A percentile compares a stretch with the other conserved stretches of the same genome.
Evolutionary conservation across 768 basidiomycete genomes (phyloP).

Genomic region (Kwoniella mangroviensis): DNA sequence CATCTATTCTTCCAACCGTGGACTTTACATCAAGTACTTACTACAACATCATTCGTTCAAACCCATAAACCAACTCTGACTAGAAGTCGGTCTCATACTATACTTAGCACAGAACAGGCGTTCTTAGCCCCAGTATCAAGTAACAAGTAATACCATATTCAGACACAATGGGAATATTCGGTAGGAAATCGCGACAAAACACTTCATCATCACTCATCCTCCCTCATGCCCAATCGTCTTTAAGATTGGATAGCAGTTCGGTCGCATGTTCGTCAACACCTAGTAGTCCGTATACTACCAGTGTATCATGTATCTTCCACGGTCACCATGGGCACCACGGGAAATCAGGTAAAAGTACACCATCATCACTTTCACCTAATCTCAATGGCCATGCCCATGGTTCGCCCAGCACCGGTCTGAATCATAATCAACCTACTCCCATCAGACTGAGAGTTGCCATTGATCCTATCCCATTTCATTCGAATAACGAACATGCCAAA

Average conservation of each 20-base stretch:
- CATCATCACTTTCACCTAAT: background rate
- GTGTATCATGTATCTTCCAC: background rate
- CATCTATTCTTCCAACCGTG: too few relatives aligned
- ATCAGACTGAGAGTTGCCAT: constrained; percentile 38
- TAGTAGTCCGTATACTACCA: background rate
- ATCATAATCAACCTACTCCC: background rate
- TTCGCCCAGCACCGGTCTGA: background rate
- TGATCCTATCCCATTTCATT: constrained; percentile 21
- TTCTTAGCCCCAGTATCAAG: too few relatives aligned
- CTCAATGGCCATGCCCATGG: background rate
- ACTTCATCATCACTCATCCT: background rate
- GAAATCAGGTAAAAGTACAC: background rate
- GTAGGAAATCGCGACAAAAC: background rate
- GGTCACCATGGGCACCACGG: background rate
- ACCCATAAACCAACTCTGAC: too few relatives aligned
- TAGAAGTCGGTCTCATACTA: too few relatives aligned
- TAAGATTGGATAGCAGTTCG: background rate
- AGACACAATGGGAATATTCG: background rate
- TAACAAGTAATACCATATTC: too few relatives aligned
- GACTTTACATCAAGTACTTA: too few relatives aligned
- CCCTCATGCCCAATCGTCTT: background rate
- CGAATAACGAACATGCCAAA: constrained; percentile 13
- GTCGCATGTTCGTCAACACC: background rate
- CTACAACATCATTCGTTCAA: too few relatives aligned
- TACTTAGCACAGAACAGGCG: too few relatives aligned